Conservation (phyloP, 441 rosid species). For the Eutrema salsugineum region DNA sequence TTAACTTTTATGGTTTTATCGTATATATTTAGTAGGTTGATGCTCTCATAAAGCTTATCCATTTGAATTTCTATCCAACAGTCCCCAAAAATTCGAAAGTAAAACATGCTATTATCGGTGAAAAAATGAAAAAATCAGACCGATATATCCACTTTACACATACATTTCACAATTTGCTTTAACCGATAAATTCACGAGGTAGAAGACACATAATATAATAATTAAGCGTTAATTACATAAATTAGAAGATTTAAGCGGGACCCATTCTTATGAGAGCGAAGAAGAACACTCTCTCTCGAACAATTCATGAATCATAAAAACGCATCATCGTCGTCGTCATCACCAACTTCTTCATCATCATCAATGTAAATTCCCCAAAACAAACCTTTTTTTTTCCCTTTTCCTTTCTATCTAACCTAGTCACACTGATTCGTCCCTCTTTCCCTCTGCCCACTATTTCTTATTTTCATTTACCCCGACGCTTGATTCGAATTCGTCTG, state of each 20-base stretch:
- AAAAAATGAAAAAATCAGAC: not conserved
- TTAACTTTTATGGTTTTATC: not conserved
- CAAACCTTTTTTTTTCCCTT: not conserved
- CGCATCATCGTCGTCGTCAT: slow-evolving; percentile 30
- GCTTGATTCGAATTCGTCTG: not conserved
- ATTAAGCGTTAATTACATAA: not conserved
- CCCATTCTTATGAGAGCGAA: not conserved
- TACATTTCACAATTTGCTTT: not conserved
- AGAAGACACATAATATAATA: not conserved
- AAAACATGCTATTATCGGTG: not conserved
- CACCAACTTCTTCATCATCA: slow-evolving; percentile 30
- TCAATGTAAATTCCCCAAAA: slow-evolving; percentile 8
- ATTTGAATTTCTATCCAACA: not conserved
- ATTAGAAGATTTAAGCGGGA: slow-evolving; percentile 7
- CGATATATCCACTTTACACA: not conserved
- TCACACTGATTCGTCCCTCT: not conserved
- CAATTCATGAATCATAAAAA: slow-evolving; percentile 23
- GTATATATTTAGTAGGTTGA: not conserved
- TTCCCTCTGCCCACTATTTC: not conserved
- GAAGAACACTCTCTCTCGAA: slow-evolving; percentile 13
- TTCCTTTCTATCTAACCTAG: not conserved
- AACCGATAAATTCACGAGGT: slow-evolving; percentile 10
- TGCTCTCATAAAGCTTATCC: slow-evolving; percentile 11
- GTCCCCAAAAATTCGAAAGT: not conserved
- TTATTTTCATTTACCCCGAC: not conserved